Percentiles rank a stretch among this genome's conserved stretches.
Evolutionary conservation across 148 eudicot species (phyloP).

Genomic region (Silene latifolia): DNA sequence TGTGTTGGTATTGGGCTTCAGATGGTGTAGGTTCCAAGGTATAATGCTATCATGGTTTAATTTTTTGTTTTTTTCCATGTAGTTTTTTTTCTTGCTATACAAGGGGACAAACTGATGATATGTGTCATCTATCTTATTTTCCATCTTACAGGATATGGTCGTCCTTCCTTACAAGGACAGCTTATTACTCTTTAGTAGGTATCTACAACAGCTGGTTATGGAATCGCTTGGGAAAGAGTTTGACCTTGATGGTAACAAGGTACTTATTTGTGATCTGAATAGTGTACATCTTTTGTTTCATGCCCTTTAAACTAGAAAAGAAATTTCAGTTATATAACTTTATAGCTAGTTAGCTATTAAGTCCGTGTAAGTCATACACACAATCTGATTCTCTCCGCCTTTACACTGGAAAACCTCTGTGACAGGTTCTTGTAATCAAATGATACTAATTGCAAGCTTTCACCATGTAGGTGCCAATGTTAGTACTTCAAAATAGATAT

Average conservation of each 20-base stretch:
- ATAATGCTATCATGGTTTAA: constrained; percentile 8
- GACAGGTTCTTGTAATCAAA: not conserved
- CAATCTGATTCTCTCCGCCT: constrained; percentile 6
- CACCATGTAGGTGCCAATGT: not conserved
- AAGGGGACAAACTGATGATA: constrained; percentile 3
- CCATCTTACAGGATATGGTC: constrained; percentile 77
- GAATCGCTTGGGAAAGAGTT: constrained; percentile 98
- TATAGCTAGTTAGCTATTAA: not conserved
- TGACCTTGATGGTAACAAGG: constrained; percentile 94
- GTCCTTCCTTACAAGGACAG: constrained; percentile 99
- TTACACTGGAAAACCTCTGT: not conserved
- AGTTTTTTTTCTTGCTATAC: not conserved
- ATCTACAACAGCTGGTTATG: constrained; percentile 97
- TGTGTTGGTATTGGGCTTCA: constrained; percentile 98
- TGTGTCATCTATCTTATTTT: not conserved
- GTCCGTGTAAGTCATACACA: not conserved
- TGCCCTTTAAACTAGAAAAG: not conserved
- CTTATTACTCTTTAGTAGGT: constrained; percentile 85
- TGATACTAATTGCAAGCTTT: not conserved
- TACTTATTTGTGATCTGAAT: constrained; percentile 28
- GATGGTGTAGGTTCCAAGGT: constrained; percentile 99
- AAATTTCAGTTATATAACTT: not conserved
- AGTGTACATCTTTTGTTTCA: not conserved
- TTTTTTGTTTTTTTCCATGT: not conserved
- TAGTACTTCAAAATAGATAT: not conserved